Conservation (phyloP, 2,329 filamentous ascomycete genomes). For the Botryotinia calthae region DNA sequence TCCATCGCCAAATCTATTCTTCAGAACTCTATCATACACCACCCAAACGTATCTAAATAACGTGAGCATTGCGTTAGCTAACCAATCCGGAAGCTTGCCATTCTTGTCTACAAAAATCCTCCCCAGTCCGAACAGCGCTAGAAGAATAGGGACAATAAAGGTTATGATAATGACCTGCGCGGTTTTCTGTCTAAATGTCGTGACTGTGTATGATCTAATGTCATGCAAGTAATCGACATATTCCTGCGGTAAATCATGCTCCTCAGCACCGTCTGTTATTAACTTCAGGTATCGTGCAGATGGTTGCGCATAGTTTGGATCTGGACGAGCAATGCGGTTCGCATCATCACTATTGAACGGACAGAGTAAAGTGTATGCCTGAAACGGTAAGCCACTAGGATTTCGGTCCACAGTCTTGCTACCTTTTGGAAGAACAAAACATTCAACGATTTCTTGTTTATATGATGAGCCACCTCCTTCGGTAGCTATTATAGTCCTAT, state of each 20-base stretch:
- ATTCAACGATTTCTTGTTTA: slow-evolving; percentile 76
- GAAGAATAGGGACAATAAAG: slow-evolving; percentile 57
- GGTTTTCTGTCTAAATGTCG: slow-evolving; percentile 61
- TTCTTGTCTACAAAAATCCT: slow-evolving; percentile 58
- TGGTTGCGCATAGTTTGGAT: slow-evolving; percentile 73
- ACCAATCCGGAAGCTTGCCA: slow-evolving; percentile 67
- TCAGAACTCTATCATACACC: slow-evolving; percentile 63
- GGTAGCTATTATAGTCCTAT: slow-evolving; percentile 79
- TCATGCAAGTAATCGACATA: slow-evolving; percentile 72
- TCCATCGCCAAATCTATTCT: slow-evolving; percentile 76
- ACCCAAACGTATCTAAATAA: slow-evolving; percentile 60
- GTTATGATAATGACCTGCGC: slow-evolving; percentile 62
- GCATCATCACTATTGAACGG: slow-evolving; percentile 23
- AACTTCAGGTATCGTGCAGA: slow-evolving; percentile 81
- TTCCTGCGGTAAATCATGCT: slow-evolving; percentile 74
- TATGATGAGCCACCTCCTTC: slow-evolving; percentile 89
- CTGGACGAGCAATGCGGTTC: slow-evolving; percentile 49
- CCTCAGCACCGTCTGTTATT: slow-evolving; percentile 72
- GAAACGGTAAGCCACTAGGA: slow-evolving; percentile 65
- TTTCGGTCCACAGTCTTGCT: slow-evolving; percentile 60
- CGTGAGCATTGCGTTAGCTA: slow-evolving; percentile 51
- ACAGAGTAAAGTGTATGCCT: slow-evolving; percentile 81
- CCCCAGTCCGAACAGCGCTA: slow-evolving; percentile 51
- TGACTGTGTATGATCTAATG: slow-evolving; percentile 69
- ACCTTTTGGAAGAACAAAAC: slow-evolving; percentile 62